phyloP scores from a whole-genome alignment of 2,329 filamentous ascomycete species.

The Scorias spongiosa region DNA sequence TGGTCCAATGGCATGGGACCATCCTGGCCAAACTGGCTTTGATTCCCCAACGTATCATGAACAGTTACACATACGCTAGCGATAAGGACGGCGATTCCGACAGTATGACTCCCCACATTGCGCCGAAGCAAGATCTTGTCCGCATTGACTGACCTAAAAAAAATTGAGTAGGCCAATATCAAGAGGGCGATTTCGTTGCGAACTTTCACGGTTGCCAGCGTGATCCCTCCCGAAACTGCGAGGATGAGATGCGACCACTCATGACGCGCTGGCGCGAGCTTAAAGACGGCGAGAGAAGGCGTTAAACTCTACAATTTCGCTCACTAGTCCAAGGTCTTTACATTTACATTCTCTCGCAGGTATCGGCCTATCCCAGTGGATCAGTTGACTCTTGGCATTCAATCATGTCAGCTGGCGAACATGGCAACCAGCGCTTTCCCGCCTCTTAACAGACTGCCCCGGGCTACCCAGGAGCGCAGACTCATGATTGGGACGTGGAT shows the following conservation, averaged over 20 bases:
- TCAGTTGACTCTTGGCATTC: not conserved
- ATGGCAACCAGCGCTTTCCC: too few relatives aligned
- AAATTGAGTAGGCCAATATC: slow-evolving; percentile 37
- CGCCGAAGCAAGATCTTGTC: slow-evolving; percentile 15
- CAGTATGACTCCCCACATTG: slow-evolving; percentile 6
- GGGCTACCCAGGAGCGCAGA: too few relatives aligned
- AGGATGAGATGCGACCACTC: slow-evolving; percentile 48
- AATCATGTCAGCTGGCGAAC: too few relatives aligned
- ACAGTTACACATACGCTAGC: slow-evolving; percentile 51
- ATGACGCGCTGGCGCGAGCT: slow-evolving; percentile 23
- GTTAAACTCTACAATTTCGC: not conserved
- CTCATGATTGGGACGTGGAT: too few relatives aligned
- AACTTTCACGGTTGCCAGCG: slow-evolving; percentile 59
- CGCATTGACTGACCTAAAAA: not conserved
- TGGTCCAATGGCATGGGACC: slow-evolving; percentile 75
- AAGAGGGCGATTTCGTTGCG: slow-evolving; percentile 72
- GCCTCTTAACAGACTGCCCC: too few relatives aligned
- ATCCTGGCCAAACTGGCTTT: slow-evolving; percentile 80
- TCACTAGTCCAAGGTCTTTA: not conserved
- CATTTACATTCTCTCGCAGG: not conserved
- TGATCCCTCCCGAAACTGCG: slow-evolving; percentile 42
- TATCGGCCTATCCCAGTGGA: not conserved
- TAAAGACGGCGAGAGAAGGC: slow-evolving; percentile 9
- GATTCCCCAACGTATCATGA: slow-evolving; percentile 72
- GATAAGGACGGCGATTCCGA: slow-evolving; percentile 10